phyloP scores from a whole-genome alignment of 768 basidiomycete species.

The Tremella fuciformis region DNA sequence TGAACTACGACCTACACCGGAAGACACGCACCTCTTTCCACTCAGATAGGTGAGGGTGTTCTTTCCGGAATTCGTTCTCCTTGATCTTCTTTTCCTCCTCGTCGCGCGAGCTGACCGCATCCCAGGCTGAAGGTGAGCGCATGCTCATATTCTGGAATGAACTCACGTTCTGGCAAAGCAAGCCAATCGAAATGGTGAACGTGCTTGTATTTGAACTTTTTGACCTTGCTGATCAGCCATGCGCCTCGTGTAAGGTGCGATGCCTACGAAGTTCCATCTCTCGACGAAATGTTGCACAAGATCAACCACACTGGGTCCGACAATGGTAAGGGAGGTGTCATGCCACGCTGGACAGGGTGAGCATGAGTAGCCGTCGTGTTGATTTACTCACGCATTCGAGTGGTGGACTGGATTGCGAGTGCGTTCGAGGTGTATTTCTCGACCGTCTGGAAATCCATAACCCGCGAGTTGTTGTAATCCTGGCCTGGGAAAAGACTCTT shows the following conservation, averaged over 20 bases:
- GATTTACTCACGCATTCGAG: conserved; percentile 43
- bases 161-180: conserved; percentile 46
- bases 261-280: conserved; percentile 60
- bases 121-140: conserved; percentile 38
- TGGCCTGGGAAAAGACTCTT: conserved; percentile 86
- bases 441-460: conserved; percentile 61
- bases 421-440: conserved; percentile 56
- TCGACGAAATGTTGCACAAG: conserved; percentile 90
- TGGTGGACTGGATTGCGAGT: conserved; percentile 49
- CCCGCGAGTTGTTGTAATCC: conserved; percentile 54
- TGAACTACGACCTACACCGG: background rate
- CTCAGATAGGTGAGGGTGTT: conserved; percentile 51
- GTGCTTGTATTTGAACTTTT: conserved; percentile 63
- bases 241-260: background rate
- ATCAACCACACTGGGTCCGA: conserved; percentile 77
- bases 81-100: conserved; percentile 32
- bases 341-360: conserved; percentile 68
- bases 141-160: background rate
- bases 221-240: conserved; percentile 54
- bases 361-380: background rate
- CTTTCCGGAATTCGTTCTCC: conserved; percentile 40
- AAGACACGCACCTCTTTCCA: conserved; percentile 42
- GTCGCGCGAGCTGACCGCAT: conserved; percentile 31
- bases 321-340: conserved; percentile 62
- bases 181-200: conserved; percentile 51